Base-by-base conservation (phyloP, 371 early-diverging fungal genomes). In the Rhizopus arrhizus region DNA sequence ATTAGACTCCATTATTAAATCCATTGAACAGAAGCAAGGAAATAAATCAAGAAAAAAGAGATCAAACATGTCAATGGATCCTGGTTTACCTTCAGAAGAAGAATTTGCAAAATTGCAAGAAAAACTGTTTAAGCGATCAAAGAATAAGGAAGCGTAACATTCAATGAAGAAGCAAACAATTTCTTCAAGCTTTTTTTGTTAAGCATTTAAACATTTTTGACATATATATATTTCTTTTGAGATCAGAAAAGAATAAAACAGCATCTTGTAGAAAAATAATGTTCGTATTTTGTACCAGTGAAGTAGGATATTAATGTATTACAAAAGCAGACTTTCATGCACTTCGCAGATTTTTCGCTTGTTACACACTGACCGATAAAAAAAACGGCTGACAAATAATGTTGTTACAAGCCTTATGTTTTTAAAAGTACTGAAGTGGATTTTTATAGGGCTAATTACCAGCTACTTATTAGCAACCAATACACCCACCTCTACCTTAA, bases 71-170 rank as follows among this genome's bases (percentile, higher is more conserved):
- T 6, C 35, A 13, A 46, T 16, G 4, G 56, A 53, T 0, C 59
- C 52, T 11, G 59, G 55, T 31, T 79, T 83, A 45, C 88, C 88
- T 3, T 74, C 80, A 1, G 89, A 88, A 40, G 89, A 86, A 50
- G 88, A 85, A 58, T 88, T 89, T 52, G 65, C 75, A 58, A 80
- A 78, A 1, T 64, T 82, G 5, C 87, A 85, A 59, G 78, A 76
- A 32, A 63, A 73, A 34, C 34, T 86, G 16, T 66, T 84, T 56
- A 73, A 68, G 40, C 76, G 74, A 32, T 68, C 81, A 51, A 72
- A 65, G 35, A 36, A 22, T 22, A 22, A 22, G 22, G 22, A 22
- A 22, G 22, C 22, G 22, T 22, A 22, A 22, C 22, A 22, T 22
- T 22, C 22, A 22, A 22, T 22, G 22, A 22, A 22, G 53, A 43